These are phyloP conservation scores for Phytopythium mirpurense DNA, from an alignment of 352 stramenopile genomes.

Conservation along the genomic window DNA sequence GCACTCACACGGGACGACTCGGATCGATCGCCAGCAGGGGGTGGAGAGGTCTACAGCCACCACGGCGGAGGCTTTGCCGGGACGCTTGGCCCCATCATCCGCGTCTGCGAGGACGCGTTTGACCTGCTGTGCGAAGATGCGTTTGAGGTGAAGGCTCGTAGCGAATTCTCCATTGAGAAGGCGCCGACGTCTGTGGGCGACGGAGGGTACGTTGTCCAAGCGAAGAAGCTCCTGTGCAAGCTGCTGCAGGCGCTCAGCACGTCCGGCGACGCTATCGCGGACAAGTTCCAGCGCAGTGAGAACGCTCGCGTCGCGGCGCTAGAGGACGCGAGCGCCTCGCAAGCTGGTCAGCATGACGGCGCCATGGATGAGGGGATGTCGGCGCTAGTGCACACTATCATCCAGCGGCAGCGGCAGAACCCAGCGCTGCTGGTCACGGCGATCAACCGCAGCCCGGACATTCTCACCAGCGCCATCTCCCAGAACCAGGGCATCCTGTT, in stretches of 20 bases:
- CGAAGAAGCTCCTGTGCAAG: slow-evolving; percentile 31
- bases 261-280: slow-evolving; percentile 34
- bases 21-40: too few species aligned
- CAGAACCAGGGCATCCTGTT: slow-evolving; percentile 66
- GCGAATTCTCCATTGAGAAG: not conserved
- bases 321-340: slow-evolving; percentile 16
- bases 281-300: slow-evolving; percentile 41
- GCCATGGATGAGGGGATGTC: slow-evolving; percentile 16
- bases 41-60: too few species aligned
- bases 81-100: slow-evolving; percentile 24
- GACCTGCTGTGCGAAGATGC: slow-evolving; percentile 44
- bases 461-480: slow-evolving; percentile 50
- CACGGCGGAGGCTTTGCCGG: slow-evolving; percentile 13
- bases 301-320: slow-evolving; percentile 11
- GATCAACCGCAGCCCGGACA: slow-evolving; percentile 61
- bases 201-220: slow-evolving; percentile 5
- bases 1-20: not conserved
- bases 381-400: slow-evolving; percentile 41
- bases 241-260: slow-evolving; percentile 40
- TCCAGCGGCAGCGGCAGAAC: slow-evolving; percentile 47
- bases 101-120: slow-evolving; percentile 52
- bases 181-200: not conserved
- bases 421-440: slow-evolving; percentile 49
- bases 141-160: not conserved
- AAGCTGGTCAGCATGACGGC: slow-evolving; percentile 9